Evolutionary conservation across 208 protist genomes (phyloP), one percentile per base, ranked within the genome.

Genomic region (Acanthamoeba castellanii): DNA sequence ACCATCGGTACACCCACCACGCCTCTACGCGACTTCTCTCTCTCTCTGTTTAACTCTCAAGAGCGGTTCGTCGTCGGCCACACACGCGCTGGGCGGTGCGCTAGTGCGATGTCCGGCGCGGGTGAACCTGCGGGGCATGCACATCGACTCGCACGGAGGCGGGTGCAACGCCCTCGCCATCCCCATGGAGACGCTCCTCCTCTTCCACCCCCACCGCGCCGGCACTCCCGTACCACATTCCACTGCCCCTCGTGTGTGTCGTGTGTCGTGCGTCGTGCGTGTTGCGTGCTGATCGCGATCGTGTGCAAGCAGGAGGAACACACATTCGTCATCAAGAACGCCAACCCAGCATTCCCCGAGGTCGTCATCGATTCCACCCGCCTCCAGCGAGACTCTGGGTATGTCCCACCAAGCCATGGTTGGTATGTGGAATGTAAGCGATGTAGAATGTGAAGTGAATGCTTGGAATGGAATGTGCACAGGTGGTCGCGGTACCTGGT

Each of bases 91-190:
- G n/a, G n/a, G n/a, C n/a, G n/a, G n/a, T n/a, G n/a, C n/a, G n/a
- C n/a, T n/a, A 92, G 87, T 92, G 13, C 30, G 84, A 7, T 92
- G 94, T 34, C 94, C 94, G 32, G 93, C 81, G 27, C 32, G 93
- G 14, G 78, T 95, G 18, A 95, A 95, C 93, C 22, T 95, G 13
- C 25, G 93, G n/a, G 93, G 93, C 22, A 95, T 95, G 93, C 93
- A 95, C 93, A 70, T 95, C 20, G 93, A 95, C 61, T 92, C 76
- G 27, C 93, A 95, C 68, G 93, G 93, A n/a, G 93, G 93, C 47
- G 81, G 61, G 16, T 89, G 68, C 81, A 95, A 95, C 93, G 76
- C 93, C 13, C 32, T 95, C 22, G 93, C 93, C 45, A 70, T 92
- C 16, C 45, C 55, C 42, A 55, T 52, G 76, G 93, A 95, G 47